Evolutionary conservation across 306 rosid genomes (phyloP), one percentile per base, ranked within the genome.

Genomic region (Begonia peltatifolia): DNA sequence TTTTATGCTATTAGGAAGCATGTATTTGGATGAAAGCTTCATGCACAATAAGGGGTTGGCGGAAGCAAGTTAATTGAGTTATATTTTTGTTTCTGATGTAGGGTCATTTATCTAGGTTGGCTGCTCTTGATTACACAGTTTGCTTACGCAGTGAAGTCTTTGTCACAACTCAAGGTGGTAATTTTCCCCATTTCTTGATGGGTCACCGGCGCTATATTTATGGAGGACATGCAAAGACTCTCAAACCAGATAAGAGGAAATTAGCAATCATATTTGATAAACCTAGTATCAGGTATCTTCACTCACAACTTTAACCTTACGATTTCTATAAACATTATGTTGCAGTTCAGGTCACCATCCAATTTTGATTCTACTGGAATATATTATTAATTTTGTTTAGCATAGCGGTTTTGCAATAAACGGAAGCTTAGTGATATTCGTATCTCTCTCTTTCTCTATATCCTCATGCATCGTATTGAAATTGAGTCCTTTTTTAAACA

Each of bases 111-210:
- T 80, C 97, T 63, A 76, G 97, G 78, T 74, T 90, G 80, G 97
- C 97, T 44, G 95, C 97, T 63, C 95, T 90, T 73, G 97, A 90
- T 74, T 90, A 90, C 73, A 90, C 90, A 0, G 80, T 85, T 55
- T 90, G 97, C 74, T 94, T 90, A 52, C 81, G 76, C 52, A 90
- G 97, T 67, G 97, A 90, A 76, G 97, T 78, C 42, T 90, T 90
- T 71, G 87, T 85, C 63, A 90, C 97, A 50, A 90, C 94, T 52
- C 97, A 90, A 66, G 97, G 95, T 48, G 97, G 97, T 44, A 90
- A 90, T 67, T 90, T 90, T 59, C 97, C 97, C 46, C 97, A 90
- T 70, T 90, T 90, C 78, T 80, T 90, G 82, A 90, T 71, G 77
- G 97, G 97, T 60, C 97, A 85, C 65, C 69, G 97, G 64, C 82